Evolutionary conservation across 1,139 yeast genomes (phyloP), one percentile per base, ranked within the genome.

Genomic region (Blastobotrys apis): DNA sequence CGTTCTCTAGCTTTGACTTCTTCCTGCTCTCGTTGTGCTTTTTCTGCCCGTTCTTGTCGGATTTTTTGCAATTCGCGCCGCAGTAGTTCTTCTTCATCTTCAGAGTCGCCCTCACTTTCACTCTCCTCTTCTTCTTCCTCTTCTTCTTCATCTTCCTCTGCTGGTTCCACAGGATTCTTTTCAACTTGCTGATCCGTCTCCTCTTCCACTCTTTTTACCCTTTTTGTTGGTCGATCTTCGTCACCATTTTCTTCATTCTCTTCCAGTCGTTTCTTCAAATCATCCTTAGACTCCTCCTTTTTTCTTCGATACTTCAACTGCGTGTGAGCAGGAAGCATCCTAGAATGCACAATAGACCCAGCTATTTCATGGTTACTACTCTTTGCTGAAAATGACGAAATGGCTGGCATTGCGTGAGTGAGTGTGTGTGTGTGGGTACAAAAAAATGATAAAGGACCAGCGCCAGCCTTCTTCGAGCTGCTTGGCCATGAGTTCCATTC

Each of bases 261-360:
- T 27, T 43, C 50, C 8, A 54, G 41, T 25, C 55, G 48, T 39
- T 51, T 48, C 40, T 56, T 51, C 41, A 48, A 63, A 62, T 53
- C 58, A 5, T 52, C 51, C 42, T 58, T 49, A 41, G 45, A 45
- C 12, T 49, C 54, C 6, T 48, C 53, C n/a, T 53, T 61, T 5
- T 53, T 67, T 37, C 68, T 71, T 53, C 94, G 63, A 54, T 67
- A 74, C 61, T 90, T 90, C 47, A 90, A 65, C 56, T 69, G 71
- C 8, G 75, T 75, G 53, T 88, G 94, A 10, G 84, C 87, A 0
- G 92, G 84, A 15, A 84, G 68, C 12, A 77, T 69, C 41, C 95
- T 68, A 1, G 87, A 74, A 62, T 87, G 95, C 12, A 71, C 63
- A 10, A 81, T 84, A 34, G 75, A 62, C 13, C 67, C 72, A 21